These are phyloP conservation scores for Apiospora kogelbergensis DNA, from an alignment of 2,329 filamentous ascomycete genomes.

Conservation along the genomic window DNA sequence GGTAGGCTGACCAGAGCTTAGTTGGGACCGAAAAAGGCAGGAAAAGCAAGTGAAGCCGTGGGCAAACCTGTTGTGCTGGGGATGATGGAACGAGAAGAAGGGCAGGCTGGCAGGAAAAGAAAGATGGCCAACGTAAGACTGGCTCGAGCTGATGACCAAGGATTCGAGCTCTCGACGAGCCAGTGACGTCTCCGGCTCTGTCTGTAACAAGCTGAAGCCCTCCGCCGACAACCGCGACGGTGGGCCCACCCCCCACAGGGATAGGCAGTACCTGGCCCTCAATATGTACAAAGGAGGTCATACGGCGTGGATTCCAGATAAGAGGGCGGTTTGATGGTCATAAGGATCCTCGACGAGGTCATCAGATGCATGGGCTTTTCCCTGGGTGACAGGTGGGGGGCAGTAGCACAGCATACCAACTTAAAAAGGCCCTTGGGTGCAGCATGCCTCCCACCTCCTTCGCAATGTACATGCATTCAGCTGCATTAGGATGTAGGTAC, in stretches of 20 bases:
- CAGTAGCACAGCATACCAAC: background rate
- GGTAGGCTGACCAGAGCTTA: constrained; percentile 7
- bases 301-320: background rate
- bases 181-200: constrained; percentile 1
- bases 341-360: background rate
- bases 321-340: background rate
- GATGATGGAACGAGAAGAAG: background rate
- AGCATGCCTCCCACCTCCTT: background rate
- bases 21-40: background rate
- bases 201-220: constrained; percentile 5
- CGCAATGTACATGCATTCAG: background rate
- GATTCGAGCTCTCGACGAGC: background rate
- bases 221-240: background rate
- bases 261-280: background rate
- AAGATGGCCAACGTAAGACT: background rate
- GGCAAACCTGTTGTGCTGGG: background rate
- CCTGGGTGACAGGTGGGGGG: background rate
- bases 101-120: background rate
- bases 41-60: background rate
- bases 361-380: background rate
- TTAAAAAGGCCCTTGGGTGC: background rate
- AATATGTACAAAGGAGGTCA: background rate
- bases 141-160: background rate
- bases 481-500: constrained; percentile 5
- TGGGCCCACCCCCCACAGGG: background rate